Conservation (phyloP, 2,329 filamentous ascomycete genomes). For the Xylariaceae sp. region DNA sequence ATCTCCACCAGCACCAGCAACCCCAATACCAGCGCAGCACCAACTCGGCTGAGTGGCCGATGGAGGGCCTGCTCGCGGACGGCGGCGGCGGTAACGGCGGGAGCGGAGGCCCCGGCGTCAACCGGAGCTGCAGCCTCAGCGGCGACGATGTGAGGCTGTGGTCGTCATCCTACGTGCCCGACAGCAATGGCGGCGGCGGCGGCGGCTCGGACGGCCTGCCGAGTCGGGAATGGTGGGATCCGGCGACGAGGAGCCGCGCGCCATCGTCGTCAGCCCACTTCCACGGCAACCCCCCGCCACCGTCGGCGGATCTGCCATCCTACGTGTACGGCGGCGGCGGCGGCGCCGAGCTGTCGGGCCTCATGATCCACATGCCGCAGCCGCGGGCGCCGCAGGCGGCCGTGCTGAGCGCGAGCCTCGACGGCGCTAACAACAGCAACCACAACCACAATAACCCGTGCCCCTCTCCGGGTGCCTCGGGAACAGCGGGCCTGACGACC, state of each 20-base stretch:
- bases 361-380: conserved; percentile 50
- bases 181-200: conserved; percentile 10
- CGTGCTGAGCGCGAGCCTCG: conserved; percentile 27
- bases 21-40: conserved; percentile 15
- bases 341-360: conserved; percentile 28
- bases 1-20: conserved; percentile 1
- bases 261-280: neutral
- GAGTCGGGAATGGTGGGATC: neutral
- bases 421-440: conserved; percentile 4
- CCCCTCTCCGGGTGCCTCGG: no score
- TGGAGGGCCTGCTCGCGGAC: conserved; percentile 21
- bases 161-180: conserved; percentile 10
- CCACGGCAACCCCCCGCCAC: no score
- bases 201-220: neutral
- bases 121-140: conserved; percentile 7
- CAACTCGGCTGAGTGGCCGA: conserved; percentile 26
- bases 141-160: conserved; percentile 9
- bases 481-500: neutral
- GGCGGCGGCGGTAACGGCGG: no score
- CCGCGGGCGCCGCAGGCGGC: conserved; percentile 30
- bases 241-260: neutral
- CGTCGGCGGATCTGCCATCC: conserved; percentile 22
- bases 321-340: conserved; percentile 28
- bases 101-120: no score
- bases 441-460: no score